Evolutionary conservation across 306 rosid genomes (phyloP), one percentile per base, ranked within the genome.

Genomic region (Casuarina glauca): DNA sequence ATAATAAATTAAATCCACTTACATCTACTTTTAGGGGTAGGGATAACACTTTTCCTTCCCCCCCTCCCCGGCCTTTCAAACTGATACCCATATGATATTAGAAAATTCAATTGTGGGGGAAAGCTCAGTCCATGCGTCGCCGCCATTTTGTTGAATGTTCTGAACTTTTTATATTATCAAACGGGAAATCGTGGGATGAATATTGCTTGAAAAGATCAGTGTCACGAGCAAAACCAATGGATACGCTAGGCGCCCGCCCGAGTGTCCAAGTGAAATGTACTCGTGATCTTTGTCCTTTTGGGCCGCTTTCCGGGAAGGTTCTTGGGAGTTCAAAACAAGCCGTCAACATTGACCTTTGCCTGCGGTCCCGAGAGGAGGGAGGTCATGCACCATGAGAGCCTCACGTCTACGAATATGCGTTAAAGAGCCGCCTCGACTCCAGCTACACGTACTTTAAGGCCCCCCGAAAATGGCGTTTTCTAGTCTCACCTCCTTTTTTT

Each of bases 251-350:
- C 41, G 45, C 20, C 53, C 1, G 11, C 9, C 79, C 9, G 51
- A 71, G 45, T 52, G 90, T 85, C 93, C 85, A 89, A 41, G 88
- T 91, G 83, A 87, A 91, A 80, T 88, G 90, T 85, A 87, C 84
- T 16, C 49, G 64, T n/a, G 38, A 71, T 70, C 63, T 51, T 62
- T 26, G 3, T 19, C 48, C 17, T 50, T 16, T 17, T 66, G 57
- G 49, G 57, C 41, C 42, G 69, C 70, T 48, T 87, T 85, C 96
- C 58, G 1, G 20, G 96, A 87, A 85, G 77, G 19, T 85, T 81
- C 92, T 71, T 44, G 16, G 6, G 68, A 11, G 6, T 41, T 6
- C 62, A 39, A 26, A 20, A 15, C 52, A 3, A 74, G 84, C 84
- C 72, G 87, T 84, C 87, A 69, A 54, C 42, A 19, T 87, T 87